phyloP scores from a whole-genome alignment of 1,284 basidiomycete species.

The Phlebopus sp. region DNA sequence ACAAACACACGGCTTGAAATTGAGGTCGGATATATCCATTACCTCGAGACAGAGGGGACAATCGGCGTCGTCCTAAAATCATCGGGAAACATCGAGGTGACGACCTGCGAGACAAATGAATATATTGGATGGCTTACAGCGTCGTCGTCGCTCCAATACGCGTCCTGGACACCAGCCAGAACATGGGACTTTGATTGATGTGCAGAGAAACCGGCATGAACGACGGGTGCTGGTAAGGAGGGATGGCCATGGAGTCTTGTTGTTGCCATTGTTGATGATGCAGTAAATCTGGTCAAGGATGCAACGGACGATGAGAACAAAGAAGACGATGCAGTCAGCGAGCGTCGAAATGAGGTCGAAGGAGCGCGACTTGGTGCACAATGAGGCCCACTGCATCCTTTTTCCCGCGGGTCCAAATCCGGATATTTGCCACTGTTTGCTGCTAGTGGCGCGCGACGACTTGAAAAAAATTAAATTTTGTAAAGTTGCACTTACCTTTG shows the following conservation, averaged over 20 bases:
- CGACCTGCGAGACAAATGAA: conserved; percentile 4
- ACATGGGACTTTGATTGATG: conserved; percentile 81
- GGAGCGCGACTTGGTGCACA: conserved; percentile 23
- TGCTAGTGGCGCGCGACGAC: conserved; percentile 10
- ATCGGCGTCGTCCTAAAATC: conserved; percentile 87
- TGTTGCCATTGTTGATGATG: conserved; percentile 39
- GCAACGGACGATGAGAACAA: conserved; percentile 13
- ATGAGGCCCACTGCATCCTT: conserved; percentile 20
- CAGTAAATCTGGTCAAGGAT: conserved; percentile 3
- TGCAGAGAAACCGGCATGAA: conserved; percentile 64
- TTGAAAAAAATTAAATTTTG: not conserved
- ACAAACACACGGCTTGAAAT: conserved; percentile 99
- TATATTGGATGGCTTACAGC: conserved; percentile 42
- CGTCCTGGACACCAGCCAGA: conserved; percentile 89
- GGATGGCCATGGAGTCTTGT: conserved; percentile 49
- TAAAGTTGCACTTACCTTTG: not conserved
- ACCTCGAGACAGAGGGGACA: conserved; percentile 98
- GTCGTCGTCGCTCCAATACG: conserved; percentile 98
- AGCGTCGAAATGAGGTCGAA: conserved; percentile 20
- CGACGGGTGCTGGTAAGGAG: conserved; percentile 67
- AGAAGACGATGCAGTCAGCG: conserved; percentile 6
- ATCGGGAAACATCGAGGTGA: conserved; percentile 17
- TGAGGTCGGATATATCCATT: conserved; percentile 98
- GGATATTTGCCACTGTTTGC: conserved; percentile 24
- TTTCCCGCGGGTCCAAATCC: conserved; percentile 21